A percentile compares a stretch with the other conserved stretches of the same genome.
Evolutionary conservation across 805 yeast species (phyloP).

Genomic region (Yarrowia sp.): DNA sequence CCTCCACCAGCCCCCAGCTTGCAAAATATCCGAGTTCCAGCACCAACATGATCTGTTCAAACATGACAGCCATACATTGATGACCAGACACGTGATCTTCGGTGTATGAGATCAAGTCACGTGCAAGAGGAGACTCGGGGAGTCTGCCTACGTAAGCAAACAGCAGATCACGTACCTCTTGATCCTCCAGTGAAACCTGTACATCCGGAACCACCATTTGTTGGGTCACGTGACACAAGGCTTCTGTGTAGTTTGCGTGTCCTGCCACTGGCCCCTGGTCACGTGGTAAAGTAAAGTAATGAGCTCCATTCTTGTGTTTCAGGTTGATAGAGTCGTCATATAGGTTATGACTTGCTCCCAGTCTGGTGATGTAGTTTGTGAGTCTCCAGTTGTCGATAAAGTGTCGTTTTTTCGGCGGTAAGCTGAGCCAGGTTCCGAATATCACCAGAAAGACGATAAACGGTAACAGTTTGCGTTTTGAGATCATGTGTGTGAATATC

Average conservation of each 20-base stretch:
- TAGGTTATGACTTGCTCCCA: not conserved
- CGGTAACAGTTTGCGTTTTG: slow-evolving; percentile 5
- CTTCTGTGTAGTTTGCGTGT: slow-evolving; percentile 11
- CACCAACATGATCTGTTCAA: not conserved
- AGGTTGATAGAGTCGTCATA: not conserved
- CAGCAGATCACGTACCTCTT: not conserved
- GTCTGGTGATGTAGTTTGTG: not conserved
- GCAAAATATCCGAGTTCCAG: slow-evolving; percentile 6
- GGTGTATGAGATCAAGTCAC: not conserved
- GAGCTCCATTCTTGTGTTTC: not conserved
- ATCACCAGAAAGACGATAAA: not conserved
- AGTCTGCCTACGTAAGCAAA: not conserved
- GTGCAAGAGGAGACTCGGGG: not conserved
- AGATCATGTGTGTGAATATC: not conserved
- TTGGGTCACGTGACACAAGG: not conserved
- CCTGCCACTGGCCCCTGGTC: slow-evolving; percentile 12
- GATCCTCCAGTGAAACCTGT: not conserved
- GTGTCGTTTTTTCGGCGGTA: not conserved
- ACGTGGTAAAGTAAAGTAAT: not conserved
- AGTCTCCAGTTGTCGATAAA: slow-evolving; percentile 3
- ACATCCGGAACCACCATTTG: not conserved
- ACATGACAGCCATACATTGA: not conserved
- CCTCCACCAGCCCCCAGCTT: not conserved
- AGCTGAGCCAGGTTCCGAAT: slow-evolving; percentile 18
- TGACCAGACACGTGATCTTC: not conserved